Base-by-base conservation (phyloP, 1,139 yeast species). In the Candida albicans region DNA sequence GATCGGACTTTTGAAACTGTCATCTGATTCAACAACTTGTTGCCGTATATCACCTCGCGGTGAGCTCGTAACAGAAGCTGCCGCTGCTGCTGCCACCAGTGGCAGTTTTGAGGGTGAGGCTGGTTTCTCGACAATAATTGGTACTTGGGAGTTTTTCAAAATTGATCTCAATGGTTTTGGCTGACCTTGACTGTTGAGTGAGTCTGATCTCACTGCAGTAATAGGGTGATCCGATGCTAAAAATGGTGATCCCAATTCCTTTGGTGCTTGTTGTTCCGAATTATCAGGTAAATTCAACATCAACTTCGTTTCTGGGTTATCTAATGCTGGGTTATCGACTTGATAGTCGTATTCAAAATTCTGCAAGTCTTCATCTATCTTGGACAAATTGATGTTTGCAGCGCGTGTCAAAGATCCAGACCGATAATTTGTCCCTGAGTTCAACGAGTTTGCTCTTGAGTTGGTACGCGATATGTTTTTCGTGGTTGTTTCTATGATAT, bases 331-430 rank as follows among this genome's bases (percentile, higher is more conserved):
- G 33, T 56, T 54, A 44, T 67, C 71, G 28, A 65, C 48, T 43
- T 65, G 65, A 44, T 72, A 73, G 45, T 68, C 67, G 46, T 71
- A 73, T 35, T 73, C 79, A 47, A 73, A 73, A 46, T 68, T 76
- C 34, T 63, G 71, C 40, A 73, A 61, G 41, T 71, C 75, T 50
- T 73, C 79, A 22, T 73, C 78, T 33, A 73, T 73, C 52, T 71
- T 72, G 30, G 59, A 55, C 41, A 73, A 58, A 46, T 67, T 72
- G 10, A 52, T 51, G 42, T 46, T 40, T 25, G 53, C 48, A 8
- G 52, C 44, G 40, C 48, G 52, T 15, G 57, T 54, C 14, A 62
- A 39, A n/a, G 68, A 61, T 31, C 54, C 58, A 27, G 51, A 51
- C 36, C 66, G 50, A 30, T 42, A 35, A 12, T 48, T 46, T 8